Evolutionary conservation across 2,329 filamentous ascomycete species (phyloP), one percentile per base, ranked within the genome.

Genomic region (Penicillium sp.): DNA sequence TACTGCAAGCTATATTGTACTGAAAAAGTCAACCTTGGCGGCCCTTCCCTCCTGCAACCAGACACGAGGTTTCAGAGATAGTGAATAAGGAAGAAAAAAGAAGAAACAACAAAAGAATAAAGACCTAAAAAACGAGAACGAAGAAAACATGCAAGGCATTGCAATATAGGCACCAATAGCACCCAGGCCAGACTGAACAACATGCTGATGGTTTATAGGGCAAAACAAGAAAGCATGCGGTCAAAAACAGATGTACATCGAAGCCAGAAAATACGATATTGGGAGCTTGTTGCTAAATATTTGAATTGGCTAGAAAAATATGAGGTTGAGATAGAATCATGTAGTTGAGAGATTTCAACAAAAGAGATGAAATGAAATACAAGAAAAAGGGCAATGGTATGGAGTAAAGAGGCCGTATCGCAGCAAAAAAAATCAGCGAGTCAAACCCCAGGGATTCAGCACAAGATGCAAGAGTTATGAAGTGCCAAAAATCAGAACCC

Each of bases 311-410:
- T 70, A 69, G 60, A 59, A 63, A 53, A 43, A 45, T 44, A 33
- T n/a, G n/a, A 25, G n/a, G 27, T 35, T 27, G 26, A 53, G 58
- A 43, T 49, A 56, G 42, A 56, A 55, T 65, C 68, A 67, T 66
- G 62, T 68, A 67, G 61, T 67, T 65, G 59, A 59, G 50, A 63
- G 55, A 56, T 62, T 64, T 33, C 64, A 61, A 71, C 67, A 65
- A 64, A 70, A 55, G 62, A 69, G 63, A 70, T 56, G 64, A 61
- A 53, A 64, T 68, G 62, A 66, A 63, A 63, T 69, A 70, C 66
- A 70, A 53, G 54, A 57, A 58, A 61, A 61, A 64, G 60, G 59
- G 65, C 65, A 55, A 64, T 66, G 64, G 63, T 67, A 67, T 67
- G 64, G 53, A 57, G 50, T 33, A 54, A 57, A 40, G n/a, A 58